These are phyloP conservation scores for Phaeotremella fagi DNA, from an alignment of 768 basidiomycete genomes.

Conservation along the genomic window DNA sequence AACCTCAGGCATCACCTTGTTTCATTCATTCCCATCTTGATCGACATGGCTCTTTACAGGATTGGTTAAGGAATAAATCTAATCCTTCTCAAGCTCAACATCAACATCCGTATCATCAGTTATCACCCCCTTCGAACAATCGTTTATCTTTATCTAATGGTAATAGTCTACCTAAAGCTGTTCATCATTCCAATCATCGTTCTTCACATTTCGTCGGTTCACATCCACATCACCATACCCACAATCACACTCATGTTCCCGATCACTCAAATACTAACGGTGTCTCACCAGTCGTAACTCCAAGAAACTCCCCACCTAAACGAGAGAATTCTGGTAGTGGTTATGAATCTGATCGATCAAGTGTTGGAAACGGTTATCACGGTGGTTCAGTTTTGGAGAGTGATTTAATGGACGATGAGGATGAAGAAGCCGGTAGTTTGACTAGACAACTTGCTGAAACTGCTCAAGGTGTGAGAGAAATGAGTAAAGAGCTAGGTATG, in stretches of 20 bases:
- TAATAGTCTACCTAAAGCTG: neutral
- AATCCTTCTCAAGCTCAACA: neutral
- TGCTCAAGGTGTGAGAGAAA: conserved; percentile 92
- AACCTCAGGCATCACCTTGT: conserved; percentile 61
- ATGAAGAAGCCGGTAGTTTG: conserved; percentile 68
- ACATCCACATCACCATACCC: conserved; percentile 7
- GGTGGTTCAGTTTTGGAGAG: conserved; percentile 34
- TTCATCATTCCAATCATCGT: neutral
- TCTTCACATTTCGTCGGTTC: neutral
- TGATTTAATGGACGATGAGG: conserved; percentile 53
- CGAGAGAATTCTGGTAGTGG: conserved; percentile 14
- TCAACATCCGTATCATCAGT: neutral
- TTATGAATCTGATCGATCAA: conserved; percentile 31
- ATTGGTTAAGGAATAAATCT: conserved; percentile 61
- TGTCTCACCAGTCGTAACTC: conserved; percentile 18
- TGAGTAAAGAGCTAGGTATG: conserved; percentile 95
- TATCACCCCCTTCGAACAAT: neutral
- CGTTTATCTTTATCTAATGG: neutral
- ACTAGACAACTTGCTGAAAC: conserved; percentile 94
- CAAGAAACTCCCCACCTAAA: conserved; percentile 11
- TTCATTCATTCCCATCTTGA: conserved; percentile 91
- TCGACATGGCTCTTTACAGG: conserved; percentile 68
- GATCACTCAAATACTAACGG: conserved; percentile 11
- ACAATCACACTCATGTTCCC: too few relatives aligned
- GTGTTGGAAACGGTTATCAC: conserved; percentile 26